phyloP scores from a whole-genome alignment of 2,329 filamentous ascomycete genomes.

The Aureobasidium sp. region DNA sequence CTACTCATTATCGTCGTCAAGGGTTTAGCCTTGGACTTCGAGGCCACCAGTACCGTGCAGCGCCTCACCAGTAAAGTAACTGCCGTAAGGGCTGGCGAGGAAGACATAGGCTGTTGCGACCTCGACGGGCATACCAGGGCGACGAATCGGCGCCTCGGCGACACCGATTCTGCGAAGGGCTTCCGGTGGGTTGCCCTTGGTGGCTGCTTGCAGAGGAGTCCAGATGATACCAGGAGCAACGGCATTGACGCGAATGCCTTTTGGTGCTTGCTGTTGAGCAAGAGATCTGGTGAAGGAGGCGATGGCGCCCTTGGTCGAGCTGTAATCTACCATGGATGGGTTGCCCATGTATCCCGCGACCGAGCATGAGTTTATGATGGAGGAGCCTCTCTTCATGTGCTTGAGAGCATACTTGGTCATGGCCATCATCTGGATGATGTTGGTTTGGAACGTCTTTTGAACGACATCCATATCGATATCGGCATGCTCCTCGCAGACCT shows the following conservation, averaged over 20 bases:
- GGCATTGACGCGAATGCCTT: constrained; percentile 48
- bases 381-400: constrained; percentile 43
- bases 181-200: constrained; percentile 27
- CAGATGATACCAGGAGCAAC: constrained; percentile 25
- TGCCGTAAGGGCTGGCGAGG: constrained; percentile 20
- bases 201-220: constrained; percentile 35
- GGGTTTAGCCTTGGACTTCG: constrained; percentile 18
- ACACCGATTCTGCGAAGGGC: constrained; percentile 19
- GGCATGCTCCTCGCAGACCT: constrained; percentile 43
- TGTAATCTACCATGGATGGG: constrained; percentile 41
- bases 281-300: constrained; percentile 47
- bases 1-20: not conserved
- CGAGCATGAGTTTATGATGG: constrained; percentile 50
- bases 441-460: constrained; percentile 48
- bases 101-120: constrained; percentile 22
- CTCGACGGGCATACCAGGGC: constrained; percentile 24
- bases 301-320: constrained; percentile 51
- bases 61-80: constrained; percentile 20
- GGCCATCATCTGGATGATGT: constrained; percentile 47
- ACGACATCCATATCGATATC: constrained; percentile 48
- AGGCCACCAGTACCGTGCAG: constrained; percentile 20
- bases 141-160: constrained; percentile 18
- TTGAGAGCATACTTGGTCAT: constrained; percentile 49
- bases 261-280: constrained; percentile 43
- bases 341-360: constrained; percentile 43